These are phyloP conservation scores for Rhizophora apiculata DNA, from an alignment of 345 rosid species.

Conservation along the genomic window DNA sequence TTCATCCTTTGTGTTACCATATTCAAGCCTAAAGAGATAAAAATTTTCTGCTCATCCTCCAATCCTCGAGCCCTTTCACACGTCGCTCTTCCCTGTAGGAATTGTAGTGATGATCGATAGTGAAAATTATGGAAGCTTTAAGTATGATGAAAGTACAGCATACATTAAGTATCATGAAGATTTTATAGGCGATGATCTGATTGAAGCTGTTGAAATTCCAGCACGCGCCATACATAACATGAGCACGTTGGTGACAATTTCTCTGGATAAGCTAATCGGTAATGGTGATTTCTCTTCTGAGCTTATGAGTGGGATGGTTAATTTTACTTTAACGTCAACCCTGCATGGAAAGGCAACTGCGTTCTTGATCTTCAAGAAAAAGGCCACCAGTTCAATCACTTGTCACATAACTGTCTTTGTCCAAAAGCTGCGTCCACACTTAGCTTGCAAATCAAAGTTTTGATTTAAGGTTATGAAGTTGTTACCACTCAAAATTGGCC, in stretches of 20 bases:
- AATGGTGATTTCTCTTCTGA: constrained; percentile 17
- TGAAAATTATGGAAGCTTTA: constrained; percentile 39
- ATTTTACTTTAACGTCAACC: constrained; percentile 28
- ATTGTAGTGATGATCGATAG: constrained; percentile 28
- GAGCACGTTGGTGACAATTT: constrained; percentile 18
- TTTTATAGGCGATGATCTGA: constrained; percentile 24
- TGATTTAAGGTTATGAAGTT: neutral
- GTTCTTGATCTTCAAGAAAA: constrained; percentile 16
- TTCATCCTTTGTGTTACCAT: constrained; percentile 23
- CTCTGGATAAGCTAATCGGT: constrained; percentile 17
- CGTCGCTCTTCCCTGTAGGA: neutral
- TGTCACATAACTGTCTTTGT: constrained; percentile 10
- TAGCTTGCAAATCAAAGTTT: neutral
- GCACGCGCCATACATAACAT: constrained; percentile 30
- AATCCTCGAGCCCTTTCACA: constrained; percentile 3
- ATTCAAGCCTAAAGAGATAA: constrained; percentile 40
- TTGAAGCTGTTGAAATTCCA: constrained; percentile 24
- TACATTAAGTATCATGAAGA: constrained; percentile 23
- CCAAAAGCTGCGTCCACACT: neutral
- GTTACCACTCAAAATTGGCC: no score
- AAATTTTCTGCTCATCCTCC: constrained; percentile 22
- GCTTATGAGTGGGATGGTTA: constrained; percentile 12
- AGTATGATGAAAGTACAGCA: constrained; percentile 22
- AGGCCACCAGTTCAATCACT: constrained; percentile 9
- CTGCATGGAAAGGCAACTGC: constrained; percentile 34